Conservation (phyloP, 2,329 filamentous ascomycete species). For the Plenodomus biglobosus region DNA sequence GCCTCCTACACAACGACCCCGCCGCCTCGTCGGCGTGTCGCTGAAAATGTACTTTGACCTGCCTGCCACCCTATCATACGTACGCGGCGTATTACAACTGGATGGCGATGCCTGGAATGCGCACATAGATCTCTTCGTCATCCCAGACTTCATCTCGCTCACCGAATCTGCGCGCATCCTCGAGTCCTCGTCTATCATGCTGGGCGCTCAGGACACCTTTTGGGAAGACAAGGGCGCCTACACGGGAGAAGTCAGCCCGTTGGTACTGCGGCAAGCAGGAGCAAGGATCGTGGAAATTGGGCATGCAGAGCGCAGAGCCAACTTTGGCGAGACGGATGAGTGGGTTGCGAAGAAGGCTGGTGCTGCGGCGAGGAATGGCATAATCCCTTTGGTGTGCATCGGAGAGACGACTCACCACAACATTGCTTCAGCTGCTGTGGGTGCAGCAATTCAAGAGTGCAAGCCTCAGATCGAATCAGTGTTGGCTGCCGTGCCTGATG, state of each 20-base stretch:
- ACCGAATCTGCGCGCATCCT: slow-evolving; percentile 55
- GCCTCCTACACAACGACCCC: slow-evolving; percentile 46
- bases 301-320: slow-evolving; percentile 73
- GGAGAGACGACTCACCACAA: slow-evolving; percentile 64
- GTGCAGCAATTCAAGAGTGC: slow-evolving; percentile 66
- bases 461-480: slow-evolving; percentile 65
- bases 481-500: slow-evolving; percentile 60
- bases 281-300: slow-evolving; percentile 75
- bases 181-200: slow-evolving; percentile 55
- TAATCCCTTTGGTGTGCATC: slow-evolving; percentile 78
- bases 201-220: slow-evolving; percentile 77
- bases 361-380: slow-evolving; percentile 66
- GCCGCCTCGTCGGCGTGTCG: slow-evolving; percentile 70
- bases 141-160: slow-evolving; percentile 75
- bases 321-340: slow-evolving; percentile 75
- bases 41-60: slow-evolving; percentile 81
- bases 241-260: slow-evolving; percentile 75
- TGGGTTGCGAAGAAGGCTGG: slow-evolving; percentile 68
- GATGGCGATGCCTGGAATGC: slow-evolving; percentile 57
- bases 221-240: slow-evolving; percentile 70
- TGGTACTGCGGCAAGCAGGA: slow-evolving; percentile 66
- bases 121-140: slow-evolving; percentile 70
- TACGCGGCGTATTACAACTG: slow-evolving; percentile 47
- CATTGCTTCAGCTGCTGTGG: slow-evolving; percentile 53
- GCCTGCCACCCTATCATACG: slow-evolving; percentile 58